Evolutionary conservation across 73 alveolate genomes (phyloP).

Genomic region (Uronychia setigera): DNA sequence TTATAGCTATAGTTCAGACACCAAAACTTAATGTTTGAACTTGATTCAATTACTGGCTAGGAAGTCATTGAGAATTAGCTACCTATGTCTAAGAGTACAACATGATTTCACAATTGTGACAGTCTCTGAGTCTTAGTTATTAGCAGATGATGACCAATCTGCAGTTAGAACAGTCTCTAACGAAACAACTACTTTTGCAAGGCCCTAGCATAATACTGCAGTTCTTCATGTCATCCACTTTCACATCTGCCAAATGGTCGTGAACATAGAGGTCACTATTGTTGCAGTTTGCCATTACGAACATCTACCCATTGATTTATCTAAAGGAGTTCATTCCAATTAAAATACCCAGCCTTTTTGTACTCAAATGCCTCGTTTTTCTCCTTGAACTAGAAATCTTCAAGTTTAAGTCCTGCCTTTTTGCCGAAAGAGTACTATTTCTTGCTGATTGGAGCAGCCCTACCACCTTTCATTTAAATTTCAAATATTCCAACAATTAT

Average conservation of each 20-base stretch:
- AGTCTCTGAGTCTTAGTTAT: constrained; percentile 61
- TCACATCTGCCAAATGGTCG: constrained; percentile 35
- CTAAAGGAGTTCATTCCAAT: constrained; percentile 38
- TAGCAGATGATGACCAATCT: constrained; percentile 50
- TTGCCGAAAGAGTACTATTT: neutral
- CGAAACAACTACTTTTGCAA: constrained; percentile 39
- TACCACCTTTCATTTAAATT: too few species aligned
- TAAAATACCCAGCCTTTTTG: constrained; percentile 21
- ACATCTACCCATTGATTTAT: constrained; percentile 39
- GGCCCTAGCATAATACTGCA: constrained; percentile 64
- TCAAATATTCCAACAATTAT: too few species aligned
- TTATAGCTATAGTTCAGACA: constrained; percentile 52
- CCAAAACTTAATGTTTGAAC: constrained; percentile 30
- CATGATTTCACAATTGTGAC: constrained; percentile 60
- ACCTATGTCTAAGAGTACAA: constrained; percentile 50
- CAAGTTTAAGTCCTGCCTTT: neutral
- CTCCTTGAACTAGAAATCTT: constrained; percentile 10
- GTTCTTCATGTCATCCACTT: constrained; percentile 32
- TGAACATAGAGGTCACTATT: constrained; percentile 50
- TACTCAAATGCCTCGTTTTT: neutral
- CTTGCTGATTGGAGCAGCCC: too few species aligned
- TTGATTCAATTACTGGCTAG: constrained; percentile 64
- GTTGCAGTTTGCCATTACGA: constrained; percentile 20
- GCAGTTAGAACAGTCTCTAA: constrained; percentile 41
- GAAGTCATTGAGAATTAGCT: neutral